A percentile compares a stretch with the other conserved stretches of the same genome.
Conservation (phyloP, 345 rosid species). For the Salix brachista region DNA sequence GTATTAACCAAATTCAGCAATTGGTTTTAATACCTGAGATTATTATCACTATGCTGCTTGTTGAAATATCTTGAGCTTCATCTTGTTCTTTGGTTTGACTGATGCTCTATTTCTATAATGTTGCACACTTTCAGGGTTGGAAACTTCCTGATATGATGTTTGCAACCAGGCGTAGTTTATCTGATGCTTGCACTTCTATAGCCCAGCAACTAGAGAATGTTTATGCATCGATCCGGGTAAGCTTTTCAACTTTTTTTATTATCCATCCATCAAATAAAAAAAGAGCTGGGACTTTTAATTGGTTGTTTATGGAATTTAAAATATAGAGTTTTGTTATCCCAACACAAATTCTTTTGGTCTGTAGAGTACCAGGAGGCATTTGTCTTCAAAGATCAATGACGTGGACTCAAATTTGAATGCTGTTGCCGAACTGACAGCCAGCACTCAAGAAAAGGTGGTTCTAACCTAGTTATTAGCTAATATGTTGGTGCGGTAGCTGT, state of each 20-base stretch:
- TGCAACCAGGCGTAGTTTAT: slow-evolving; percentile 80
- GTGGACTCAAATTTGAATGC: slow-evolving; percentile 53
- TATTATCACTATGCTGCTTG: background rate
- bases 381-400: slow-evolving; percentile 52
- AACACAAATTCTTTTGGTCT: slow-evolving; percentile 5
- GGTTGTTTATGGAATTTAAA: background rate
- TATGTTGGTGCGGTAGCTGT: slow-evolving; percentile 5
- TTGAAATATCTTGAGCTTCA: slow-evolving; percentile 2
- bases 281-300: background rate
- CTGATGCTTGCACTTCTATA: slow-evolving; percentile 73
- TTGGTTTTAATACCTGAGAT: background rate
- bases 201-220: slow-evolving; percentile 75
- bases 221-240: slow-evolving; percentile 65
- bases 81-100: background rate
- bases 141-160: slow-evolving; percentile 93
- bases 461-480: slow-evolving; percentile 8
- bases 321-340: background rate
- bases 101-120: background rate
- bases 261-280: background rate
- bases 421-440: slow-evolving; percentile 46
- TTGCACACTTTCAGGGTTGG: slow-evolving; percentile 62
- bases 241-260: slow-evolving; percentile 9
- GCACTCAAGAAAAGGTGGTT: slow-evolving; percentile 64
- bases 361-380: slow-evolving; percentile 61
- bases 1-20: background rate